These are phyloP conservation scores for Shiraia bambusicola DNA, from an alignment of 2,329 filamentous ascomycete genomes.

Conservation along the genomic window DNA sequence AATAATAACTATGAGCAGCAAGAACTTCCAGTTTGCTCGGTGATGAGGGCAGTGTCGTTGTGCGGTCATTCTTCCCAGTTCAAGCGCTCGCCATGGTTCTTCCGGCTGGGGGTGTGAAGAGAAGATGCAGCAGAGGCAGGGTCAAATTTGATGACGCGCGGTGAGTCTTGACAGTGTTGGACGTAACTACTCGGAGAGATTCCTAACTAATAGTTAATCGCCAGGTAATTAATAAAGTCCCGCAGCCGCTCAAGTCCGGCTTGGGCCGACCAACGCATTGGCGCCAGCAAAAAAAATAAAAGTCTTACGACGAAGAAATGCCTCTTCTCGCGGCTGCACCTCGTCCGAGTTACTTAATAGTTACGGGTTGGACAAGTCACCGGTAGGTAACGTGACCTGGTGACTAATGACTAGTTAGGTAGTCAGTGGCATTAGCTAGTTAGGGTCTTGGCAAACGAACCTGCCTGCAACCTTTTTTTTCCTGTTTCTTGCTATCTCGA, in stretches of 20 bases:
- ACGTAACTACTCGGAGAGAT: slow-evolving; percentile 17
- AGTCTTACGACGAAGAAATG: slow-evolving; percentile 29
- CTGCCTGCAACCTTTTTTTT: slow-evolving; percentile 1
- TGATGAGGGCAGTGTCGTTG: slow-evolving; percentile 30
- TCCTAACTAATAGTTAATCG: too few species aligned
- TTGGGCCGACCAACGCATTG: slow-evolving; percentile 13
- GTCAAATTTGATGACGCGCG: slow-evolving; percentile 32
- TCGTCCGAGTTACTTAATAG: too few species aligned
- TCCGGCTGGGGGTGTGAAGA: slow-evolving; percentile 21
- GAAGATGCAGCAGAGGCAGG: slow-evolving; percentile 15
- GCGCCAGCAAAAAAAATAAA: slow-evolving; percentile 15
- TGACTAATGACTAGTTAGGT: background rate
- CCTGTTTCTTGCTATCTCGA: slow-evolving; percentile 3
- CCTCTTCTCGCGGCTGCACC: background rate
- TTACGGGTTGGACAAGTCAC: too few species aligned
- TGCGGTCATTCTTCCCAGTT: slow-evolving; percentile 15
- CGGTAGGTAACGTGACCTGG: too few species aligned
- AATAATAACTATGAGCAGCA: slow-evolving; percentile 33
- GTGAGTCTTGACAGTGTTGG: slow-evolving; percentile 24
- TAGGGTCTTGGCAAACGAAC: background rate
- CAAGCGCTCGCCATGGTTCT: slow-evolving; percentile 26
- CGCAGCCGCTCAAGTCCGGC: slow-evolving; percentile 17
- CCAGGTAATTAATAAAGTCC: slow-evolving; percentile 32
- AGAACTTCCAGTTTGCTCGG: slow-evolving; percentile 27
- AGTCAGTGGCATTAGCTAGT: too few species aligned